Percentiles rank a stretch among this genome's conserved stretches.
Conservation (phyloP, 805 yeast genomes). For the Candida ulmi region DNA sequence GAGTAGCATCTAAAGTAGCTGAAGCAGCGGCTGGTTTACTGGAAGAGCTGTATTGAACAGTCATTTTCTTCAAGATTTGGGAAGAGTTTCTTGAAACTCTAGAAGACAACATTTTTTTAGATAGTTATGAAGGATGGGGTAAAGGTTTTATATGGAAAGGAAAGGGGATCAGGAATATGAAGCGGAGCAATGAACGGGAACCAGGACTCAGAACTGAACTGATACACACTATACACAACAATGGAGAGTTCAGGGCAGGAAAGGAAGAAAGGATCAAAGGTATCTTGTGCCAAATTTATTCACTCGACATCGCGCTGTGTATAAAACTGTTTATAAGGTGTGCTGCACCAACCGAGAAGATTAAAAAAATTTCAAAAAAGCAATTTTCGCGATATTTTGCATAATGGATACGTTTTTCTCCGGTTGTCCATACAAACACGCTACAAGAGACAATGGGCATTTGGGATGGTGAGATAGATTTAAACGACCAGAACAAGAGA, state of each 20-base stretch:
- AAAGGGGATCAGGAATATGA: not conserved
- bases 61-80: not conserved
- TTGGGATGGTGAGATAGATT: not conserved
- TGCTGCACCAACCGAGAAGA: not conserved
- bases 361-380: not conserved
- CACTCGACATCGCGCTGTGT: no score
- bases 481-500: no score
- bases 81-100: not conserved
- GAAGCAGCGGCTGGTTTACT: slow-evolving; percentile 7
- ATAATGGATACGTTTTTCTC: not conserved
- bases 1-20: slow-evolving; percentile 14
- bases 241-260: no score
- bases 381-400: not conserved
- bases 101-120: not conserved
- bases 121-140: not conserved
- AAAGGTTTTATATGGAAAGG: not conserved
- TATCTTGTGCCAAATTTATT: no score
- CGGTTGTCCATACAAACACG: not conserved
- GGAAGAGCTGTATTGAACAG: slow-evolving; percentile 6
- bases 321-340: not conserved
- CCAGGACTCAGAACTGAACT: no score
- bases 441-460: not conserved
- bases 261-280: no score
- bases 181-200: not conserved
- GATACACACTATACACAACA: no score